phyloP scores from a whole-genome alignment of 306 rosid genomes.

The Canavalia ensiformis region DNA sequence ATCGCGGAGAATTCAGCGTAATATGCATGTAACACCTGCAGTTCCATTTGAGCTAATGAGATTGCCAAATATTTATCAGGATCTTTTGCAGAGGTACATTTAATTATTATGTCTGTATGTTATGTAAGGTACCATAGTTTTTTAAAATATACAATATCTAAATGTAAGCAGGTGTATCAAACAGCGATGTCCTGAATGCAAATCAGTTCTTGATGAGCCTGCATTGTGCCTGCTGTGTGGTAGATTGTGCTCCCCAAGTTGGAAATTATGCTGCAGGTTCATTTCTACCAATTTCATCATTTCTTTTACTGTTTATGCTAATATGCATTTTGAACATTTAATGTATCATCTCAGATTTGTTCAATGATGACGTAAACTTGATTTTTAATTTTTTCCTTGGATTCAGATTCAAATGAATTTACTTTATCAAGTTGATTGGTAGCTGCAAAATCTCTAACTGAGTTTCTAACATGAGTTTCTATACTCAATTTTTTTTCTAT shows the following conservation, averaged over 20 bases:
- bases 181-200: slow-evolving; percentile 80
- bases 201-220: slow-evolving; percentile 74
- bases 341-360: slow-evolving; percentile 13
- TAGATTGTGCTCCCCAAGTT: slow-evolving; percentile 84
- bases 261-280: slow-evolving; percentile 98
- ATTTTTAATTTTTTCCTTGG: neutral
- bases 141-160: slow-evolving; percentile 24
- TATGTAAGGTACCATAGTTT: neutral
- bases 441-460: slow-evolving; percentile 10
- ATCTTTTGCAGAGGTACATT: slow-evolving; percentile 88
- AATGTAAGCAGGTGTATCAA: slow-evolving; percentile 74
- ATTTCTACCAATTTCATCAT: slow-evolving; percentile 41
- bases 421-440: slow-evolving; percentile 30
- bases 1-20: slow-evolving; percentile 49
- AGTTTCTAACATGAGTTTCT: slow-evolving; percentile 16
- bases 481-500: neutral
- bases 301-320: neutral
- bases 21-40: slow-evolving; percentile 73
- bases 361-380: neutral
- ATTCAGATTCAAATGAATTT: slow-evolving; percentile 38
- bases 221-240: slow-evolving; percentile 96
- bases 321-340: slow-evolving; percentile 26
- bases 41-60: slow-evolving; percentile 88
- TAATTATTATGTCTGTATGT: slow-evolving; percentile 24
- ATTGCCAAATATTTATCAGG: slow-evolving; percentile 88